Conservation (phyloP, 345 rosid genomes). For the Populus euphratica region DNA sequence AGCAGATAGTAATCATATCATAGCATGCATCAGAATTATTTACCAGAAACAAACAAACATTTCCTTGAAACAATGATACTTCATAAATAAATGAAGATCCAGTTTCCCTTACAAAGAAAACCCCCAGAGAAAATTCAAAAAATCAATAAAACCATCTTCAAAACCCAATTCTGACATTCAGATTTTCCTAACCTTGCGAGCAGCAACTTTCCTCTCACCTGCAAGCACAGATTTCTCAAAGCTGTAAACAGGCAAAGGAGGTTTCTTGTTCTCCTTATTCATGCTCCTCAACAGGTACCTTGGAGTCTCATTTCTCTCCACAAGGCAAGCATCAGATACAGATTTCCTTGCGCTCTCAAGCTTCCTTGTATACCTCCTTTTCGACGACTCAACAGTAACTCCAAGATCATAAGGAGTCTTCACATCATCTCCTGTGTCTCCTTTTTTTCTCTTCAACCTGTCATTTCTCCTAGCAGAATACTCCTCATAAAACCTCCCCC, state of each 20-base stretch:
- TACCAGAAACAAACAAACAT: background rate
- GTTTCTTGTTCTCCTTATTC: slow-evolving; percentile 70
- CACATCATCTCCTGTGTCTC: slow-evolving; percentile 22
- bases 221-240: slow-evolving; percentile 24
- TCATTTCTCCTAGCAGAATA: slow-evolving; percentile 84
- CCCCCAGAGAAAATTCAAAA: background rate
- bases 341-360: slow-evolving; percentile 53
- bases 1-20: background rate
- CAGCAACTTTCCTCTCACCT: slow-evolving; percentile 22
- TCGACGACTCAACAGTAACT: slow-evolving; percentile 49
- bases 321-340: slow-evolving; percentile 40
- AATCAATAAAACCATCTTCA: background rate
- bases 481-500: slow-evolving; percentile 83
- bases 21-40: background rate
- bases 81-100: background rate
- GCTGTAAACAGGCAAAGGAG: slow-evolving; percentile 39
- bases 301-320: slow-evolving; percentile 42
- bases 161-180: slow-evolving; percentile 13
- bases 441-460: slow-evolving; percentile 62
- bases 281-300: slow-evolving; percentile 76
- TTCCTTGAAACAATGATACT: background rate
- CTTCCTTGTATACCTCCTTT: slow-evolving; percentile 57
- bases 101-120: background rate
- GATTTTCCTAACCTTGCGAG: slow-evolving; percentile 28
- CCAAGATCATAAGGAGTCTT: slow-evolving; percentile 51